Percentiles rank a stretch among this genome's conserved stretches.
Evolutionary conservation across 1,139 yeast genomes (phyloP).

Genomic region (Martiniozyma asiatica): DNA sequence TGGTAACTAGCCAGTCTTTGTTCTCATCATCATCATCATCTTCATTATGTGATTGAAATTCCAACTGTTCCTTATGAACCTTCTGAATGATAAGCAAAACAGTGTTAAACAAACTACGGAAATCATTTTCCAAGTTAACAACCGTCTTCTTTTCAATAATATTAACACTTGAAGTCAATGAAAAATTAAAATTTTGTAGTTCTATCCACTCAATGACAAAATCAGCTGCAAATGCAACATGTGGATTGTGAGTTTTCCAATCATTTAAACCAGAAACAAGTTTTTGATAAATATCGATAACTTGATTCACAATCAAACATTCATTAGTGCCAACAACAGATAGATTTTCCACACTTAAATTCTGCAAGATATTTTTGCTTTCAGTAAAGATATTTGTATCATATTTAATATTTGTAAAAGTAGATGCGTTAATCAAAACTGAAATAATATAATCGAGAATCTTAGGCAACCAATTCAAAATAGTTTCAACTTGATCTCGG

Average conservation of each 20-base stretch:
- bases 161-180: slow-evolving; percentile 22
- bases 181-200: slow-evolving; percentile 15
- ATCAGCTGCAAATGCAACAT: slow-evolving; percentile 35
- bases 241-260: slow-evolving; percentile 25
- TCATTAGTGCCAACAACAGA: slow-evolving; percentile 9
- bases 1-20: slow-evolving; percentile 49
- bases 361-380: slow-evolving; percentile 6
- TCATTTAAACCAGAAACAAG: slow-evolving; percentile 16
- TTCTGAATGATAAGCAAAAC: slow-evolving; percentile 61
- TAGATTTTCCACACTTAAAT: slow-evolving; percentile 1
- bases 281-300: slow-evolving; percentile 7
- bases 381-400: slow-evolving; percentile 10
- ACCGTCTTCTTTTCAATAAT: slow-evolving; percentile 18
- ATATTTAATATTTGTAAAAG: slow-evolving; percentile 7
- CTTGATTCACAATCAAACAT: slow-evolving; percentile 3
- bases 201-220: slow-evolving; percentile 31
- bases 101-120: slow-evolving; percentile 45
- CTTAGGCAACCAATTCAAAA: slow-evolving; percentile 33
- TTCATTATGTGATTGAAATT: slow-evolving; percentile 11
- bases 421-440: slow-evolving; percentile 21
- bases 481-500: neutral
- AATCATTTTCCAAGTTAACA: slow-evolving; percentile 32
- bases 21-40: slow-evolving; percentile 27
- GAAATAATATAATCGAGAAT: slow-evolving; percentile 36
- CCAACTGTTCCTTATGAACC: slow-evolving; percentile 26